These are phyloP conservation scores for Aspergillus nomiae DNA, from an alignment of 2,329 filamentous ascomycete species.

Conservation along the genomic window DNA sequence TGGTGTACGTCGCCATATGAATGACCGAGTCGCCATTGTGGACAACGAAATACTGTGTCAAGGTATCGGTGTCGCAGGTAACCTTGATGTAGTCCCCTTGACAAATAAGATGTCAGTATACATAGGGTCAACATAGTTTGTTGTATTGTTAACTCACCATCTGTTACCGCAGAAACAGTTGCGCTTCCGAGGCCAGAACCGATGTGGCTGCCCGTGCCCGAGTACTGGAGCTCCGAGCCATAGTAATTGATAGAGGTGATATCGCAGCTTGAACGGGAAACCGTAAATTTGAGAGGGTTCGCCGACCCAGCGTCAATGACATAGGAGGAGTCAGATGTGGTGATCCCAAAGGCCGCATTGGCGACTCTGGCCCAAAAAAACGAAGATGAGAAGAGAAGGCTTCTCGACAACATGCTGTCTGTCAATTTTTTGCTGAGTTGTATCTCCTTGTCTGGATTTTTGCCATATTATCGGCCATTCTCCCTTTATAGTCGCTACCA, in stretches of 20 bases:
- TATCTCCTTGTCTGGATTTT: not conserved
- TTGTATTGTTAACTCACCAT: constrained; percentile 20
- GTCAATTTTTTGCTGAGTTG: not conserved
- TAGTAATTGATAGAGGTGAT: constrained; percentile 65
- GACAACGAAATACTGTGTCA: constrained; percentile 67
- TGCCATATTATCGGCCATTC: not conserved
- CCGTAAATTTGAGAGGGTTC: constrained; percentile 55
- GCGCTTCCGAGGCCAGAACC: constrained; percentile 61
- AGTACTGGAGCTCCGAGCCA: constrained; percentile 61
- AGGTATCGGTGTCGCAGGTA: constrained; percentile 60
- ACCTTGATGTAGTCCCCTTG: constrained; percentile 59
- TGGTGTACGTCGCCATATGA: constrained; percentile 65
- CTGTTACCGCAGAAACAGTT: constrained; percentile 53
- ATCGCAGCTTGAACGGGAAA: constrained; percentile 60
- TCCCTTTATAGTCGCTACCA: not conserved
- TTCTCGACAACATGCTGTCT: constrained; percentile 22
- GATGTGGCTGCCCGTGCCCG: constrained; percentile 57
- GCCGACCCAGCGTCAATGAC: constrained; percentile 52
- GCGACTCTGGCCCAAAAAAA: constrained; percentile 24
- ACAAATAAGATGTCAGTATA: not conserved
- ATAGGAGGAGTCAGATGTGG: constrained; percentile 31
- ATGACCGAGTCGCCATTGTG: constrained; percentile 62
- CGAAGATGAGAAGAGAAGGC: constrained; percentile 19
- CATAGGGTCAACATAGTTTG: no score
- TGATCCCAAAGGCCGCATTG: constrained; percentile 32